A percentile compares a stretch with the other conserved stretches of the same genome.
These are phyloP conservation scores for Umbellularia californica DNA, from an alignment of 164 flowering plant species.

Conservation along the genomic window DNA sequence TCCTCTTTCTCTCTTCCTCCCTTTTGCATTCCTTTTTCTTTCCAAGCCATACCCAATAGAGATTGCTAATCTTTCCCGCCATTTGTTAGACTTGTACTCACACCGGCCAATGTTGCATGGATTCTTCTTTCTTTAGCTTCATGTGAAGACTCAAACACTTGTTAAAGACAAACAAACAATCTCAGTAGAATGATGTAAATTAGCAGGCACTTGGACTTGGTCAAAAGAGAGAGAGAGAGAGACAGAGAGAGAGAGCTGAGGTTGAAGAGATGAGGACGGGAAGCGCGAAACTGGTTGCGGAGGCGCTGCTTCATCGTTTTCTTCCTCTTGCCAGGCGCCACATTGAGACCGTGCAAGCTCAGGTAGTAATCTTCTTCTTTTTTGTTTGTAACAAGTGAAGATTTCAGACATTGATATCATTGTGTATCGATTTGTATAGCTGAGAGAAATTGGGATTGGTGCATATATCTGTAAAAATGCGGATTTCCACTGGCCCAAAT, in stretches of 20 bases:
- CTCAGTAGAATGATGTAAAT: background rate
- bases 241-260: conserved; percentile 1
- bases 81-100: too few relatives aligned
- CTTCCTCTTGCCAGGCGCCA: conserved; percentile 98
- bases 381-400: too few relatives aligned
- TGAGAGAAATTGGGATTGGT: too few relatives aligned
- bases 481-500: too few relatives aligned
- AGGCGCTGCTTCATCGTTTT: conserved; percentile 89
- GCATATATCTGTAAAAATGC: too few relatives aligned
- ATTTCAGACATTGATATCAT: too few relatives aligned
- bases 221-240: background rate
- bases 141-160: background rate
- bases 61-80: too few relatives aligned
- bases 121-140: background rate
- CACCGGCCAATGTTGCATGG: background rate
- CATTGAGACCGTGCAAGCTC: conserved; percentile 98
- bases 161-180: too few relatives aligned
- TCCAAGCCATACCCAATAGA: too few relatives aligned
- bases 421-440: too few relatives aligned
- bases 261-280: conserved; percentile 61
- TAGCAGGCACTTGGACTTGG: background rate
- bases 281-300: conserved; percentile 91
- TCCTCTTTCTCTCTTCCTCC: background rate
- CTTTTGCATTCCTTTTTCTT: background rate
- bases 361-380: conserved; percentile 33